phyloP scores from a whole-genome alignment of 106 monocot species.

The Allium cepa region DNA sequence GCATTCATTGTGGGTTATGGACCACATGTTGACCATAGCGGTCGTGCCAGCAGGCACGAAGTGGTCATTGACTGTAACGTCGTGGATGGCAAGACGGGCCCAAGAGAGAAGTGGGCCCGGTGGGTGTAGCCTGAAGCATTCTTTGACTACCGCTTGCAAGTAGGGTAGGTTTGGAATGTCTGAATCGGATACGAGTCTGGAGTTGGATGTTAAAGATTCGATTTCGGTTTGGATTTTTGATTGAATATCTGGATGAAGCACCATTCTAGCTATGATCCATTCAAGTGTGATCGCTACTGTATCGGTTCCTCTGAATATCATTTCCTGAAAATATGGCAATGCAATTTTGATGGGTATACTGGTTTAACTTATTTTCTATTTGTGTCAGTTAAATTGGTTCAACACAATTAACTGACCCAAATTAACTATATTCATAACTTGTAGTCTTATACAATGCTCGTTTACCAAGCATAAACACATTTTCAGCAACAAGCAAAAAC shows the following conservation, averaged over 20 bases:
- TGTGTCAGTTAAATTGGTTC: too few species aligned
- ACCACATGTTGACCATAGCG: conserved; percentile 31
- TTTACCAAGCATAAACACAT: too few species aligned
- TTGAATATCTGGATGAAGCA: conserved; percentile 16
- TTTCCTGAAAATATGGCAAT: conserved; percentile 5
- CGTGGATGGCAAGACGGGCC: conserved; percentile 22
- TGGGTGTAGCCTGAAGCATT: conserved; percentile 17
- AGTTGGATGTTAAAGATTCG: not conserved
- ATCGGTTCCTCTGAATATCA: conserved; percentile 26
- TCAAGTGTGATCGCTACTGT: conserved; percentile 20
- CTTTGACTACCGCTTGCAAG: conserved; percentile 21
- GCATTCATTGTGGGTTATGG: conserved; percentile 15
- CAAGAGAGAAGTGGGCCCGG: conserved; percentile 26
- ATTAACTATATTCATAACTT: too few species aligned
- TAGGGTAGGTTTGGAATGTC: conserved; percentile 13
- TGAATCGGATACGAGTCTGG: conserved; percentile 1
- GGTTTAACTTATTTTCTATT: too few species aligned
- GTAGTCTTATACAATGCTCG: too few species aligned
- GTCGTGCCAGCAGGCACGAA: conserved; percentile 17
- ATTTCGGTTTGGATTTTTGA: conserved; percentile 9
- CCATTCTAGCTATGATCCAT: conserved; percentile 22
- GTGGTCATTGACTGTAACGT: conserved; percentile 10
- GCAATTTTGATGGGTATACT: too few species aligned
- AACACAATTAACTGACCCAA: too few species aligned
- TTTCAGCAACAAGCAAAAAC: too few species aligned